Percentiles rank a stretch among this genome's conserved stretches.
Evolutionary conservation across 2,329 filamentous ascomycete species (phyloP).

Genomic region (Claviceps lovelessii): DNA sequence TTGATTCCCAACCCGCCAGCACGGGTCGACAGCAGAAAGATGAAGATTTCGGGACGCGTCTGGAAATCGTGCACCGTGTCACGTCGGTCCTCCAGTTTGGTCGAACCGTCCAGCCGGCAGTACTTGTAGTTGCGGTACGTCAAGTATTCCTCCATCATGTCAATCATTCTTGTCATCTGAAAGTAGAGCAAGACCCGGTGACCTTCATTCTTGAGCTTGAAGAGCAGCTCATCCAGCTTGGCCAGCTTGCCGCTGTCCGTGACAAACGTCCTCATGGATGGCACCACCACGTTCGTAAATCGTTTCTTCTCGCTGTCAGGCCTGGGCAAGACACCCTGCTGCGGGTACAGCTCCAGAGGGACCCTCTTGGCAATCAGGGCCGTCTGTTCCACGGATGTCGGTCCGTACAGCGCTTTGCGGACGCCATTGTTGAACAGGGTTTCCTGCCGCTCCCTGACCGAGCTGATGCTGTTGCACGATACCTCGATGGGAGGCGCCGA

Average conservation of each 20-base stretch:
- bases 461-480: constrained; percentile 53
- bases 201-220: constrained; percentile 77
- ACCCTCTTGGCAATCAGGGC: constrained; percentile 61
- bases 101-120: constrained; percentile 88
- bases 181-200: constrained; percentile 96
- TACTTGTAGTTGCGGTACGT: constrained; percentile 99
- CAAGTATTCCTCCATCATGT: constrained; percentile 96
- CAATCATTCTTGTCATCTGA: constrained; percentile 99
- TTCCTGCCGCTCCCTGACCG: constrained; percentile 52
- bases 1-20: constrained; percentile 98
- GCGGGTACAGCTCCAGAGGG: constrained; percentile 49
- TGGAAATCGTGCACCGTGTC: constrained; percentile 97
- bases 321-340: constrained; percentile 52
- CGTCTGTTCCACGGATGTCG: constrained; percentile 50
- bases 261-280: constrained; percentile 94
- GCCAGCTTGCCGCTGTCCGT: constrained; percentile 95
- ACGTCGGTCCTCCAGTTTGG: constrained; percentile 89
- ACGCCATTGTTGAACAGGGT: constrained; percentile 66
- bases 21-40: constrained; percentile 90
- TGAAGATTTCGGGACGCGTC: constrained; percentile 83
- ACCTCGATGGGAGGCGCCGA: constrained; percentile 79
- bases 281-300: constrained; percentile 83
- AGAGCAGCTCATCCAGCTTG: constrained; percentile 73
- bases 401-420: constrained; percentile 61
- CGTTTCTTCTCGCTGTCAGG: constrained; percentile 70